Percentiles rank a stretch among this genome's conserved stretches.
Conservation (phyloP, 345 rosid species). For the Populus simonii region DNA sequence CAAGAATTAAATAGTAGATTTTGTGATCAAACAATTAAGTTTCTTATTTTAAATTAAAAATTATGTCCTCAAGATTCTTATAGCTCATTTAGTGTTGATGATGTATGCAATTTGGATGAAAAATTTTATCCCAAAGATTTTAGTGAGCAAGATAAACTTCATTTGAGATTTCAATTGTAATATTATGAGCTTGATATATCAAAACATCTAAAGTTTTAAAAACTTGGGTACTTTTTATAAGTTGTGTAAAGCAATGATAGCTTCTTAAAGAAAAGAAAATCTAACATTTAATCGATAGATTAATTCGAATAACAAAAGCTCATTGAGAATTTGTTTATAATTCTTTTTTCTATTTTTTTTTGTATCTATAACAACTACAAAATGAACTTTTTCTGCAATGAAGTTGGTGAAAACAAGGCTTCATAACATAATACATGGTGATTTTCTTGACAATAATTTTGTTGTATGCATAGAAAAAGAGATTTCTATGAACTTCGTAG, state of each 20-base stretch:
- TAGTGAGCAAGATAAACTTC: not conserved
- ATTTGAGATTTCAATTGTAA: not conserved
- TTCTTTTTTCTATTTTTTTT: too few relatives aligned
- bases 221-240: not conserved
- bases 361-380: too few relatives aligned
- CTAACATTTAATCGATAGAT: not conserved
- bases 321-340: too few relatives aligned
- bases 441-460: too few relatives aligned
- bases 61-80: not conserved
- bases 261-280: not conserved
- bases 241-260: not conserved
- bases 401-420: too few relatives aligned
- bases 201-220: not conserved
- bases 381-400: too few relatives aligned
- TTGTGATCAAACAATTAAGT: not conserved
- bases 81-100: not conserved
- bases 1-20: not conserved
- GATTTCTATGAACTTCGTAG: rapidly evolving
- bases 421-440: too few relatives aligned
- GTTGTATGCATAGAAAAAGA: too few relatives aligned
- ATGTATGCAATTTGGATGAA: not conserved
- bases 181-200: not conserved
- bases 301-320: not conserved
- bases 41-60: not conserved
- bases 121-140: not conserved